Evolutionary conservation across 208 protist genomes (phyloP).

Genomic region (Leishmania aethiopica): DNA sequence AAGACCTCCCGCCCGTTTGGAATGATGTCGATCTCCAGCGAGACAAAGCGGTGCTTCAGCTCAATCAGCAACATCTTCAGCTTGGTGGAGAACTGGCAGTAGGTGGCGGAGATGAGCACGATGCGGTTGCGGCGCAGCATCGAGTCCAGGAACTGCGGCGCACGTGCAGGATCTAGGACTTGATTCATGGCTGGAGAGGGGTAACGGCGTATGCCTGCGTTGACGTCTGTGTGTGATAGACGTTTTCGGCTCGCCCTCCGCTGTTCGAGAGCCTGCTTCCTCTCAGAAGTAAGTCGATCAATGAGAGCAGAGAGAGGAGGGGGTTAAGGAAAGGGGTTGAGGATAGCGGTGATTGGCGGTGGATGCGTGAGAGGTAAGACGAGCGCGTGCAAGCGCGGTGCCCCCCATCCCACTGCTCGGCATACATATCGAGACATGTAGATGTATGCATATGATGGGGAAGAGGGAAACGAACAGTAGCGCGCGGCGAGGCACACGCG

Average conservation of each 20-base stretch:
- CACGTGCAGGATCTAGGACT: constrained; percentile 57
- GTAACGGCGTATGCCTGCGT: neutral
- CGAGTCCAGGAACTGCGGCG: constrained; percentile 79
- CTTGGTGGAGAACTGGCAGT: constrained; percentile 86
- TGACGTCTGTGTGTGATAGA: neutral
- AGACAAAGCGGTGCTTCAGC: constrained; percentile 81
- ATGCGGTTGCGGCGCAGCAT: constrained; percentile 81
- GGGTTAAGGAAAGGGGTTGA: neutral
- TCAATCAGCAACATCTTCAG: constrained; percentile 87
- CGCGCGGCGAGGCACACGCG: neutral
- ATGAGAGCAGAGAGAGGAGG: neutral
- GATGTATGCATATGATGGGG: neutral
- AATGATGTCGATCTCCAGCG: constrained; percentile 89
- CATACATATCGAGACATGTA: neutral
- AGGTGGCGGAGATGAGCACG: constrained; percentile 88
- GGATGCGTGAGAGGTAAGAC: neutral
- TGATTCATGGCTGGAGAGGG: constrained; percentile 35
- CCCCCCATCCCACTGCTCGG: neutral
- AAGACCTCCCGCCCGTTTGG: constrained; percentile 87
- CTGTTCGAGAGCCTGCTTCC: neutral
- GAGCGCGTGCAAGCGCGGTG: neutral
- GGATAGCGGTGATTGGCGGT: neutral
- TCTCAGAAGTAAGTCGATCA: neutral
- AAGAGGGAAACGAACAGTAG: neutral
- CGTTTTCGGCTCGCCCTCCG: neutral